Percentiles rank a stretch among this genome's conserved stretches.
phyloP scores from a whole-genome alignment of 257 asterid species.

The Solanum etuberosum region DNA sequence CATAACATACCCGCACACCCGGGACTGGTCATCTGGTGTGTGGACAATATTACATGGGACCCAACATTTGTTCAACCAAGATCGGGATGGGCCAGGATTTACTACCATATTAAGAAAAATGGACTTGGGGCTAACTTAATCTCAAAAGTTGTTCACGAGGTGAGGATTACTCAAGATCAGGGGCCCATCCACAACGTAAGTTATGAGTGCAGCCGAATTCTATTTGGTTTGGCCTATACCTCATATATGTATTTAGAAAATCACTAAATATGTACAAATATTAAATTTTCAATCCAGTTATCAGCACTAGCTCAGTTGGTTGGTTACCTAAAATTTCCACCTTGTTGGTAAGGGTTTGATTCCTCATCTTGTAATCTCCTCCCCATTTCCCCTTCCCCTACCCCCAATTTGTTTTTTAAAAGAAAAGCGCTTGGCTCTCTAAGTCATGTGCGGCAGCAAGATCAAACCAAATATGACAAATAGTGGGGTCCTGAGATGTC shows the following conservation, averaged over 20 bases:
- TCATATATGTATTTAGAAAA: neutral
- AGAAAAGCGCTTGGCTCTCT: accelerated
- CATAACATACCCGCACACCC: neutral
- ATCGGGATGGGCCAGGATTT: neutral
- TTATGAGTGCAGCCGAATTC: neutral
- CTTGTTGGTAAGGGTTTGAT: neutral
- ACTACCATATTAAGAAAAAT: neutral
- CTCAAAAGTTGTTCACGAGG: neutral
- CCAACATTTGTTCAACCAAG: neutral
- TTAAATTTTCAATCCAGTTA: neutral
- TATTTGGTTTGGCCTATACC: neutral
- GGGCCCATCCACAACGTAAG: neutral
- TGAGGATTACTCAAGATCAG: neutral
- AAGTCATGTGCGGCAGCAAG: neutral
- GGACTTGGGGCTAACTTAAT: neutral
- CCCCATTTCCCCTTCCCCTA: neutral
- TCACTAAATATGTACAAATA: neutral
- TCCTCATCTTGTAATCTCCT: neutral
- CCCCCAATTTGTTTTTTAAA: neutral
- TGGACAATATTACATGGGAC: neutral
- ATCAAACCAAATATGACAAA: neutral
- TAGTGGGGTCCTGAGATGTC: neutral
- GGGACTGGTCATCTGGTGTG: neutral
- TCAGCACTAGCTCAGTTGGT: neutral
- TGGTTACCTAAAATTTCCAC: neutral